Evolutionary conservation across 208 protist species (phyloP), one percentile per base, ranked within the genome.

Genomic region (Acanthamoeba quina): DNA sequence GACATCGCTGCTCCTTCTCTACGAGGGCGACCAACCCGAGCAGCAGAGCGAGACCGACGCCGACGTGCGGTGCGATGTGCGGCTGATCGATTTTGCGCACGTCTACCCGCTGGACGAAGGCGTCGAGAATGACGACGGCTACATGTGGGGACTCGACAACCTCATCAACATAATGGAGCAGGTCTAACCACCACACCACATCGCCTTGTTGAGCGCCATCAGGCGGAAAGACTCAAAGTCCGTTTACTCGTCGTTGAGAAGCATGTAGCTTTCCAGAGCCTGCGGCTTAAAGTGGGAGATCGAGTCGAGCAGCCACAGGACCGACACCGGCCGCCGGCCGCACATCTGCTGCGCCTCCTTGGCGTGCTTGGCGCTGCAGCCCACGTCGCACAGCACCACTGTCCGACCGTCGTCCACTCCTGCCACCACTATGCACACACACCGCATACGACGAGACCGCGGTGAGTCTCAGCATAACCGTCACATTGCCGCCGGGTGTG

Each of bases 71-170:
- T 62, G 49, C 49, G 58, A 62, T 0, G 34, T 90, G 24, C 24
- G 58, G n/a, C 17, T 90, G 54, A 90, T 90, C n/a, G 82, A 90
- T 54, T 90, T 90, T 47, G 82, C 58, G 1, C 82, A 90, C 34
- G 82, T 70, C 24, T 68, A 54, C 34, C 29, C 34, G 29, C 49
- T 90, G 6, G 37, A 0, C 54, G 82, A 90, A n/a, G 82, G 58
- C 29, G 24, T 4, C 6, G 21, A 62, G 31, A 70, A 68, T 34
- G 82, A 90, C 34, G 82, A 90, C 58, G 82, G 82, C 54, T 90
- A 90, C 41, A 15, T 64, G 34, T 90, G 49, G 49, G 82, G 82
- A 10, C 82, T 90, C 3, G 56, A 70, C 82, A 90, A 90, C 56
- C 82, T 90, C 58, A 70, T 90, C 31, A 5, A 44, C 34, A 0